Base-by-base conservation (phyloP, 2,329 filamentous ascomycete genomes). In the Fusarium sp. region DNA sequence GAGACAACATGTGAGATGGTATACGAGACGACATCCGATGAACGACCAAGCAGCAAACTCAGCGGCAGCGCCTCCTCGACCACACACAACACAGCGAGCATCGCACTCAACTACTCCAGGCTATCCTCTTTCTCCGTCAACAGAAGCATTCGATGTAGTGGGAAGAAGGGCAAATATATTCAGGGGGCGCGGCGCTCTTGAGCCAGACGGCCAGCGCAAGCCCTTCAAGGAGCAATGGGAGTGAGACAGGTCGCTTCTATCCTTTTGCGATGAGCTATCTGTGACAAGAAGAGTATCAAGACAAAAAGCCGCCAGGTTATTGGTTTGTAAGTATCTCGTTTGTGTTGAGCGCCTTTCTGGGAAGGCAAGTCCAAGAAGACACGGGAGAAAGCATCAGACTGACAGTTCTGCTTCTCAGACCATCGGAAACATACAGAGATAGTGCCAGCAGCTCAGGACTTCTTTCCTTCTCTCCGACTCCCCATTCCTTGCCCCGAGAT, bases 81-180 rank as follows among this genome's bases (percentile, higher is more conserved):
- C 29, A 35, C 25, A 14, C 4, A 36, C 7, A 17, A 14, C 5
- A 2, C 14, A 11, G 8, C 10, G 17, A 42, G 31, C 13, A n/a
- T 22, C 18, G 7, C n/a, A 12, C 15, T 14, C 5, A 9, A 2
- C 1, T 9, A 25, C 14, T 13, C 29, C 11, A n/a, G 5, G 2
- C 1, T 9, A 20, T 14, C 4, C 7, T n/a, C 25, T 7, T 25
- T 2, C 18, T 41, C 20, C 6, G 5, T 20, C 1, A 0, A 6
- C 18, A 33, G 1, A 11, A 12, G 1, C 6, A 20, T 15, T 35
- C 4, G 29, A 45, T 35, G 18, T 14, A n/a, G 4, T 6, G 20
- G 22, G 10, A 47, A 10, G 18, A 36, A 27, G 17, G 12, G 17
- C 22, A 11, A 29, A 20, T 12, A 1, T 18, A 5, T 36, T 29